Evolutionary conservation across 2,329 filamentous ascomycete species (phyloP).

Genomic region (Ascochyta pisi): DNA sequence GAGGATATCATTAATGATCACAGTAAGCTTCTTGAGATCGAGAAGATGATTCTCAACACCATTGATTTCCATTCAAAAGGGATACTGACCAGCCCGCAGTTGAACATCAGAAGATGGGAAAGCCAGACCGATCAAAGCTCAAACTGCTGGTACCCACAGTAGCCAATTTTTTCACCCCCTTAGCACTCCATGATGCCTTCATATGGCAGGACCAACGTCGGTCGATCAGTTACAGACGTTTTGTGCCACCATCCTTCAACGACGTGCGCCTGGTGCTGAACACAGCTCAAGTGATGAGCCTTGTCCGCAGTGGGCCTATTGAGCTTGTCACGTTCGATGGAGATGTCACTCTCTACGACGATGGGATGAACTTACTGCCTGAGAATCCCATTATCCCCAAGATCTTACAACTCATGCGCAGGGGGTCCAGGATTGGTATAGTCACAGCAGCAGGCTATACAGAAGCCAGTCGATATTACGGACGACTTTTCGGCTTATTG

Average conservation of each 20-base stretch:
- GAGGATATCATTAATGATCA: constrained; percentile 92
- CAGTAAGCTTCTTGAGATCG: constrained; percentile 60
- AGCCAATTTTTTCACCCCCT: constrained; percentile 89
- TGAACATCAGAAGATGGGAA: constrained; percentile 69
- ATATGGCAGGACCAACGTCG: constrained; percentile 85
- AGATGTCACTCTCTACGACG: constrained; percentile 88
- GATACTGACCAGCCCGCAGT: constrained; percentile 57
- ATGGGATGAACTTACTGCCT: constrained; percentile 79
- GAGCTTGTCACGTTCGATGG: constrained; percentile 95
- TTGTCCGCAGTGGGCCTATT: constrained; percentile 75
- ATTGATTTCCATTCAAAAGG: background rate
- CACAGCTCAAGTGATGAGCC: constrained; percentile 90
- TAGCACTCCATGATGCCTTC: constrained; percentile 89
- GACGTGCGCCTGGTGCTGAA: constrained; percentile 93
- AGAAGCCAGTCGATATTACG: constrained; percentile 84
- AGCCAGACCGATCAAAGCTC: constrained; percentile 81
- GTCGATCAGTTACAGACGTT: constrained; percentile 87
- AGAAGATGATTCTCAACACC: background rate
- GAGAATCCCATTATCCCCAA: constrained; percentile 78
- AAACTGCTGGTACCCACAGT: constrained; percentile 90
- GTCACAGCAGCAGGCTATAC: constrained; percentile 97
- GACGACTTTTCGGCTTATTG: constrained; percentile 83
- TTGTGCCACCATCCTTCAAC: constrained; percentile 96
- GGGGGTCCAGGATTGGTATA: constrained; percentile 86
- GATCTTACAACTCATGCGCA: constrained; percentile 73